Percentiles rank a stretch among this genome's conserved stretches.
phyloP scores from a whole-genome alignment of 176 grass and related monocot genomes.

The Zoysia japonica region DNA sequence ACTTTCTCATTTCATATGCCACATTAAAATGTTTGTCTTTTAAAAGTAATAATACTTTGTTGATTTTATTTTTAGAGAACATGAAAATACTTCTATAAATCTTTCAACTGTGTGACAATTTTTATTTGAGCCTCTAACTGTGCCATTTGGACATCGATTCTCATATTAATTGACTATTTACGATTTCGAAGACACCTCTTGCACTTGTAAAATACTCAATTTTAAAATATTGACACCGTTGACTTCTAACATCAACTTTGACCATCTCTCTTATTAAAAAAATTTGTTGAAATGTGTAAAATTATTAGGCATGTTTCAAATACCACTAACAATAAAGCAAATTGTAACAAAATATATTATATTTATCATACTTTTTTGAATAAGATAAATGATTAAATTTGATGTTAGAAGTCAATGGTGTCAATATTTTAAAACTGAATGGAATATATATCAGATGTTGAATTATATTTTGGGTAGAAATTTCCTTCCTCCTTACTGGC shows the following conservation, averaged over 20 bases:
- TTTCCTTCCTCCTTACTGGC: background rate
- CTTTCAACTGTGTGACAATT: background rate
- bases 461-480: slow-evolving; percentile 8
- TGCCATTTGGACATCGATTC: background rate
- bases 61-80: background rate
- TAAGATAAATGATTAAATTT: too few relatives aligned
- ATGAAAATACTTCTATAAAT: background rate
- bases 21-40: slow-evolving; percentile 22
- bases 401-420: too few relatives aligned
- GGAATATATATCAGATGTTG: background rate
- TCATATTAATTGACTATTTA: background rate
- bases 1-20: slow-evolving; percentile 41
- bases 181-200: slow-evolving; percentile 3
- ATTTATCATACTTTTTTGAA: too few relatives aligned
- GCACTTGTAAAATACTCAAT: background rate
- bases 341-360: too few relatives aligned
- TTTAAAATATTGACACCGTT: too few relatives aligned
- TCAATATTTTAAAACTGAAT: too few relatives aligned
- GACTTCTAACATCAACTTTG: too few relatives aligned
- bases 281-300: too few relatives aligned
- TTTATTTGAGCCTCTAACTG: background rate
- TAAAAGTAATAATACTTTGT: background rate
- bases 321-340: too few relatives aligned
- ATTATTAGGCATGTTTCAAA: too few relatives aligned
- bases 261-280: too few relatives aligned